Evolutionary conservation across 768 basidiomycete species (phyloP), one percentile per base, ranked within the genome.

Genomic region (Lyophyllum semitale): DNA sequence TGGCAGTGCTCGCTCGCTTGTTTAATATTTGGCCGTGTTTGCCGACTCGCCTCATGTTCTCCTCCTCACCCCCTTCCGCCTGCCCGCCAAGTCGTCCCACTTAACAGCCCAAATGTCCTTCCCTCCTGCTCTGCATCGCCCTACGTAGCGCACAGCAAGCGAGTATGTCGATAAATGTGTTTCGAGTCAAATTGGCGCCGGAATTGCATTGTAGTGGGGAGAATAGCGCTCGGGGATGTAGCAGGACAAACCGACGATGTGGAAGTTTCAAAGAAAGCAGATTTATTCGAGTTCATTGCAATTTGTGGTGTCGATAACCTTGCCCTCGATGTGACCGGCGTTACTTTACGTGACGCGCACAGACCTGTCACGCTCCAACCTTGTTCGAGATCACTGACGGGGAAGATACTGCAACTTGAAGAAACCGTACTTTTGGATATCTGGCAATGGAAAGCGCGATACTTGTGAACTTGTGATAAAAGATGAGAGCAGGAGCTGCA

Each of bases 1-100:
- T 62, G 58, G 61, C 59, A 47, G 59, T 60, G 61, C 55, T 57
- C 60, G 57, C 54, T 62, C 58, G 61, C 55, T 57, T 62, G 57
- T 57, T 62, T 59, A 37, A 56, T 62, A 37, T 62, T 59, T 62
- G 56, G 25, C 37, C 4, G 11, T 59, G 35, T 62, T 62, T 57
- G 47, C 11, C 51, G 26, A 33, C 12, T 18, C 20, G 42, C 53
- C 42, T 22, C 55, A 57, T 58, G 52, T 33, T 58, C 59, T 58
- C 59, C 59, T 60, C 59, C 56, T 58, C 59, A 12, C 49, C 52
- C 27, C 41, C 53, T 59, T 62, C 58, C 61, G 52, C 46, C 20
- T 40, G n/a, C 40, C 58, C 17, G 30, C 51, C 33, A 26, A 57
- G 38, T 30, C 37, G n/a, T 41, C 47, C 44, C 32, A 32, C 17